A percentile compares a stretch with the other conserved stretches of the same genome.
phyloP scores from a whole-genome alignment of 176 grass and related monocot species.

The Eleusine indica region DNA sequence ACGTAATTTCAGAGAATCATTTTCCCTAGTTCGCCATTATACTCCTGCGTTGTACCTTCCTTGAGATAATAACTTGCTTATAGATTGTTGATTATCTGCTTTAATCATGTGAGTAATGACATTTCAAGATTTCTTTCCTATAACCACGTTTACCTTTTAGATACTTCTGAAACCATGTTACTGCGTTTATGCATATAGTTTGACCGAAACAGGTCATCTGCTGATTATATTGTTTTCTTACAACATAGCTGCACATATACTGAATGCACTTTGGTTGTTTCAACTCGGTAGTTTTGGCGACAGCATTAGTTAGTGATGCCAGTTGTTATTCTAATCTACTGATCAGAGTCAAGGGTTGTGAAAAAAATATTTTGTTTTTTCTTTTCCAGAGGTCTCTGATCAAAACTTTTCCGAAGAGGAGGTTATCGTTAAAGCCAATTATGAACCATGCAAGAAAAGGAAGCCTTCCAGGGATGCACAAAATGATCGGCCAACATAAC shows the following conservation, averaged over 20 bases:
- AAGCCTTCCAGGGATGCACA: conserved; percentile 16
- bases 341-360: neutral
- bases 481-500: conserved; percentile 36
- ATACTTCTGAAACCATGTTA: neutral
- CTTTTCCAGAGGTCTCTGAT: conserved; percentile 68
- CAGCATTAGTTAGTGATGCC: neutral
- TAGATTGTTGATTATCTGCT: neutral
- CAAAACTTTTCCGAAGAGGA: conserved; percentile 76
- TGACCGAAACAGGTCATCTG: conserved; percentile 18
- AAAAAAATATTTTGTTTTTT: conserved; percentile 17
- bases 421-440: conserved; percentile 27
- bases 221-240: too few species aligned
- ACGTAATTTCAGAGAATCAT: neutral
- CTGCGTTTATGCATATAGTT: neutral
- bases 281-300: neutral
- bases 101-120: neutral
- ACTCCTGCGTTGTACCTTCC: neutral
- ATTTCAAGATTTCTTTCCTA: neutral
- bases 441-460: conserved; percentile 49
- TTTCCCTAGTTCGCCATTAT: neutral
- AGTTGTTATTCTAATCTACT: conserved; percentile 18
- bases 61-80: neutral
- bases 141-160: neutral
- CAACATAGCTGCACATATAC: too few species aligned
- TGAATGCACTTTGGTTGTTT: neutral